phyloP scores from a whole-genome alignment of 1,139 yeast genomes.

The Spencermartinsiella ligniputridi region DNA sequence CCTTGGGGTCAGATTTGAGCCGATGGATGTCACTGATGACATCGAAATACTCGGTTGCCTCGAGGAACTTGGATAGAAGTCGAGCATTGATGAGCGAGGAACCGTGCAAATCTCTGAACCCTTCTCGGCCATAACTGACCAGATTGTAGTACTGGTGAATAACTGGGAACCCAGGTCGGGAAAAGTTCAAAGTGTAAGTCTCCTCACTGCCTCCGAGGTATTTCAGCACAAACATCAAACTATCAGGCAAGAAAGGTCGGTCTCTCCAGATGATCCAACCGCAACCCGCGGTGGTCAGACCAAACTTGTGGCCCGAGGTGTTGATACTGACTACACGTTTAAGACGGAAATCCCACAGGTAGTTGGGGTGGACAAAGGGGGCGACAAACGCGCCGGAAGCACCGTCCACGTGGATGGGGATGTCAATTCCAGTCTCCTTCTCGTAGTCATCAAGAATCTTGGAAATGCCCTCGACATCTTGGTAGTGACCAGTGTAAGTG shows the following conservation, averaged over 20 bases:
- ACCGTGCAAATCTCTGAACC: conserved; percentile 60
- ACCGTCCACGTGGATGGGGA: conserved; percentile 90
- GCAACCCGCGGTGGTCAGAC: conserved; percentile 82
- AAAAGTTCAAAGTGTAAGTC: conserved; percentile 79
- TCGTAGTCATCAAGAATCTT: conserved; percentile 63
- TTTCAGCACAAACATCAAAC: conserved; percentile 69
- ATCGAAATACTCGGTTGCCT: conserved; percentile 61
- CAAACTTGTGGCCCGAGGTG: conserved; percentile 94
- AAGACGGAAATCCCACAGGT: conserved; percentile 77
- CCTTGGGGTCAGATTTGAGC: conserved; percentile 15
- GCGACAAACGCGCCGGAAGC: conserved; percentile 90
- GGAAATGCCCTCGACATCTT: conserved; percentile 61
- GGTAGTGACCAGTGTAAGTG: conserved; percentile 91
- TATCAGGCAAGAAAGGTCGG: conserved; percentile 57
- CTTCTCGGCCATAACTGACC: conserved; percentile 63
- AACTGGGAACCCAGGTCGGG: conserved; percentile 90
- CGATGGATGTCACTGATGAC: conserved; percentile 78
- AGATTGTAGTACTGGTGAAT: conserved; percentile 83
- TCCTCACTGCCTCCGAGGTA: conserved; percentile 89
- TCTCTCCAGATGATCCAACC: conserved; percentile 92
- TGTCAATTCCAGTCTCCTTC: conserved; percentile 57
- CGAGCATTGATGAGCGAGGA: conserved; percentile 67
- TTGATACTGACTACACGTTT: conserved; percentile 79
- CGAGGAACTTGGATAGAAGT: conserved; percentile 59
- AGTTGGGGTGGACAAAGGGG: conserved; percentile 71